These are phyloP conservation scores for Penicillium verhagenii DNA, from an alignment of 495 filamentous ascomycete species.

Conservation along the genomic window DNA sequence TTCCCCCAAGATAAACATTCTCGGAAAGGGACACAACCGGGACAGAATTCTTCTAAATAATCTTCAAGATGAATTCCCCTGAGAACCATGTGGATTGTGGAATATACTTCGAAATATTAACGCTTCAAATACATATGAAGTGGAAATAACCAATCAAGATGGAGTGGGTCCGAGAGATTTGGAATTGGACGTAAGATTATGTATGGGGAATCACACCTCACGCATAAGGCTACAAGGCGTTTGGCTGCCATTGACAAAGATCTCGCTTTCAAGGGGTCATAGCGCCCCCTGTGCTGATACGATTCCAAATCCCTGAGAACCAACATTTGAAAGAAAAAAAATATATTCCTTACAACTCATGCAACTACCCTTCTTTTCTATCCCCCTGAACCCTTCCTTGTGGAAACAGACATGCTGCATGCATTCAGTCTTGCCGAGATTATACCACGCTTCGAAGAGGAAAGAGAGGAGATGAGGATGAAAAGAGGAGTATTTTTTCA, in stretches of 20 bases:
- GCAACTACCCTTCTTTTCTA: constrained; percentile 2
- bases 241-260: not conserved
- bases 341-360: not conserved
- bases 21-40: not conserved
- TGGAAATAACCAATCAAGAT: constrained; percentile 9
- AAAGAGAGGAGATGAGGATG: not conserved
- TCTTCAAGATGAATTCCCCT: not conserved
- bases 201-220: constrained; percentile 11
- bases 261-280: constrained; percentile 1
- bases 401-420: not conserved
- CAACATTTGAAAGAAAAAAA: not conserved
- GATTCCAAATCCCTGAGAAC: constrained; percentile 2
- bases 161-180: constrained; percentile 17
- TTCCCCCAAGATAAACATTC: not conserved
- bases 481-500: not conserved
- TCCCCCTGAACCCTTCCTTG: not conserved
- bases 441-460: not conserved
- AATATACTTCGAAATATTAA: not conserved
- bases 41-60: not conserved
- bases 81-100: not conserved
- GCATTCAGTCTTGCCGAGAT: no score
- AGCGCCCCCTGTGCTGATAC: constrained; percentile 2
- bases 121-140: no score
- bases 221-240: not conserved
- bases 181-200: constrained; percentile 16